Conservation (phyloP, 441 rosid genomes). For the Erodium texanum region DNA sequence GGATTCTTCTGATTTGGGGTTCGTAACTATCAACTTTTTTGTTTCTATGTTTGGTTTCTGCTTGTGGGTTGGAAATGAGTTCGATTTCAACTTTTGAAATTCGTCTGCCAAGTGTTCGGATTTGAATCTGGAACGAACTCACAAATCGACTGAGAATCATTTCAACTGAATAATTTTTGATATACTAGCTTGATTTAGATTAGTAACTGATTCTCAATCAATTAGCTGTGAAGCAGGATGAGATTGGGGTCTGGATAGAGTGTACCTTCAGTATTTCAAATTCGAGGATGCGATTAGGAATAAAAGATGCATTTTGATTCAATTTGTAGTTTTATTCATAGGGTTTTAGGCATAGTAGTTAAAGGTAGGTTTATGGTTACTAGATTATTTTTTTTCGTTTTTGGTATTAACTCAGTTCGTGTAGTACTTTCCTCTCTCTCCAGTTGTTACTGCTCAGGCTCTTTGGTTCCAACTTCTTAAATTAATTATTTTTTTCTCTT, state of each 20-base stretch:
- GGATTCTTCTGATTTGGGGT: background rate
- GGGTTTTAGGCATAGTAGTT: background rate
- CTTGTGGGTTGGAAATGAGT: background rate
- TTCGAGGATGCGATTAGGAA: background rate
- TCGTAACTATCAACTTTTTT: background rate
- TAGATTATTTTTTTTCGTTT: background rate
- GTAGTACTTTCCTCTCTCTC: background rate
- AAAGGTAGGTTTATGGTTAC: background rate
- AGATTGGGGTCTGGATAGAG: background rate
- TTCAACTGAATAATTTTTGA: background rate
- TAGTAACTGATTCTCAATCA: background rate
- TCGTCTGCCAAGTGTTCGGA: too few species aligned
- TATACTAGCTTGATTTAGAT: background rate
- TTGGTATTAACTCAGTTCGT: background rate
- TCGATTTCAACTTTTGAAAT: background rate
- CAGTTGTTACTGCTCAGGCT: background rate
- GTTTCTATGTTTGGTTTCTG: background rate
- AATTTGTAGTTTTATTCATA: background rate
- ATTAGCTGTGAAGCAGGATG: background rate
- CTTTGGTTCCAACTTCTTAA: background rate
- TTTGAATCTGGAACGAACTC: background rate
- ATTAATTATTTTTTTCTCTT: background rate
- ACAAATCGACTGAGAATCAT: background rate
- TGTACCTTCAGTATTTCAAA: background rate
- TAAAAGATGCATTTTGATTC: background rate